Percentiles rank a stretch among this genome's conserved stretches.
Conservation (phyloP, 805 yeast genomes). For the Ogataea siamensis region DNA sequence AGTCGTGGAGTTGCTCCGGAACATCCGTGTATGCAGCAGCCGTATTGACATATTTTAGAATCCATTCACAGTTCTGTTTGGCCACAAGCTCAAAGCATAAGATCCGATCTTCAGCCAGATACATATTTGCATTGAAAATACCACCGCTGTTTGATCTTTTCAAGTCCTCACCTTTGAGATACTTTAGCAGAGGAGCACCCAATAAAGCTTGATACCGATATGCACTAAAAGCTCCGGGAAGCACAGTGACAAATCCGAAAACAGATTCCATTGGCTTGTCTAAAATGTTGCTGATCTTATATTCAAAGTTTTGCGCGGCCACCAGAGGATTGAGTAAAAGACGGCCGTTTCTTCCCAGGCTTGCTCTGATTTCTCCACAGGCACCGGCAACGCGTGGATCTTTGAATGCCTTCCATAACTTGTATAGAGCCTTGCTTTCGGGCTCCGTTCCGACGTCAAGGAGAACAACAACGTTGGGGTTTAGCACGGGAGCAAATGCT, state of each 20-base stretch:
- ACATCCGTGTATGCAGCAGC: conserved; percentile 96
- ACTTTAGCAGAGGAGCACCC: conserved; percentile 84
- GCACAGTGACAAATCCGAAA: conserved; percentile 90
- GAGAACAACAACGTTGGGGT: conserved; percentile 80
- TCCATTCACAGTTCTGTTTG: conserved; percentile 68
- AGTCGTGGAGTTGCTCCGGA: conserved; percentile 82
- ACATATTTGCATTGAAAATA: conserved; percentile 93
- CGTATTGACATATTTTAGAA: conserved; percentile 78
- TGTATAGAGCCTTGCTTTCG: conserved; percentile 76
- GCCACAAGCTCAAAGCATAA: conserved; percentile 95
- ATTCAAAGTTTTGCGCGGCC: conserved; percentile 96
- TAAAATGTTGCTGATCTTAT: conserved; percentile 89
- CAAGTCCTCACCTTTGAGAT: conserved; percentile 88
- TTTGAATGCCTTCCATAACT: conserved; percentile 83
- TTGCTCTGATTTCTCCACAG: conserved; percentile 93
- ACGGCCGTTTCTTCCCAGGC: conserved; percentile 55
- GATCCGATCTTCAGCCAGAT: conserved; percentile 94
- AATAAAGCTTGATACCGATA: conserved; percentile 80
- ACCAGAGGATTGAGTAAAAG: conserved; percentile 78
- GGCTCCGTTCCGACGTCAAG: conserved; percentile 97
- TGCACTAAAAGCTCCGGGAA: conserved; percentile 97
- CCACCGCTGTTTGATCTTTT: conserved; percentile 64
- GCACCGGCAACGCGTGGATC: conserved; percentile 90
- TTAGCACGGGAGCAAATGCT: conserved; percentile 78
- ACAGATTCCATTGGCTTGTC: conserved; percentile 96